Conservation (phyloP, 441 rosid species). For the Oxalis stricta region DNA sequence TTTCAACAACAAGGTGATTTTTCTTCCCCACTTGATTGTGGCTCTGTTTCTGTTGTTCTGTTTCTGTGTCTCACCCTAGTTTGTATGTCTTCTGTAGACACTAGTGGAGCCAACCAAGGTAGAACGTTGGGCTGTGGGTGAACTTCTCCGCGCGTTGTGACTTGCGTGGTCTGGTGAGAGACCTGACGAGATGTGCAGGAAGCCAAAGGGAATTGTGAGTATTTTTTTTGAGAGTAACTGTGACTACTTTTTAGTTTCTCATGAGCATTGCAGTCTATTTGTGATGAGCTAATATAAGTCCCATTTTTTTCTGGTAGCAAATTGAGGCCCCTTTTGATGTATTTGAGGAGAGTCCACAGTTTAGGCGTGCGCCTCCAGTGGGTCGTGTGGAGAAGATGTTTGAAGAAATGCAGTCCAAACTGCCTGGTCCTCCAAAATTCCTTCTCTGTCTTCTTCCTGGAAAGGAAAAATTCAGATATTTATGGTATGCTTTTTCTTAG, state of each 20-base stretch:
- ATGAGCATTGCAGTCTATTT: too few species aligned
- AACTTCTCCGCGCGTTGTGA: conserved; percentile 74
- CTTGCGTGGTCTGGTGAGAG: conserved; percentile 30
- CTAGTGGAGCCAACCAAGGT: conserved; percentile 50
- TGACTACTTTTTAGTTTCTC: too few species aligned
- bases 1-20: conserved; percentile 52
- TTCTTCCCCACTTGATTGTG: background rate
- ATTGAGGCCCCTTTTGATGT: conserved; percentile 39
- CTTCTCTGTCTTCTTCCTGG: conserved; percentile 64
- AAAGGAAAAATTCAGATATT: conserved; percentile 59
- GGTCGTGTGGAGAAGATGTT: conserved; percentile 70
- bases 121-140: conserved; percentile 54
- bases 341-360: conserved; percentile 46
- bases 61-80: conserved; percentile 8
- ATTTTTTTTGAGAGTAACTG: background rate
- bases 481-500: too few species aligned
- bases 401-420: conserved; percentile 43
- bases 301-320: conserved; percentile 14
- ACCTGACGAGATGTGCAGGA: conserved; percentile 39
- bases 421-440: conserved; percentile 68
- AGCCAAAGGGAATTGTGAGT: conserved; percentile 72
- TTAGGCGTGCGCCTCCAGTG: conserved; percentile 38
- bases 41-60: background rate
- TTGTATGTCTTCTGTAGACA: conserved; percentile 27
- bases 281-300: background rate